Evolutionary conservation across 2,329 filamentous ascomycete genomes (phyloP).

Genomic region (Alternaria arborescens): DNA sequence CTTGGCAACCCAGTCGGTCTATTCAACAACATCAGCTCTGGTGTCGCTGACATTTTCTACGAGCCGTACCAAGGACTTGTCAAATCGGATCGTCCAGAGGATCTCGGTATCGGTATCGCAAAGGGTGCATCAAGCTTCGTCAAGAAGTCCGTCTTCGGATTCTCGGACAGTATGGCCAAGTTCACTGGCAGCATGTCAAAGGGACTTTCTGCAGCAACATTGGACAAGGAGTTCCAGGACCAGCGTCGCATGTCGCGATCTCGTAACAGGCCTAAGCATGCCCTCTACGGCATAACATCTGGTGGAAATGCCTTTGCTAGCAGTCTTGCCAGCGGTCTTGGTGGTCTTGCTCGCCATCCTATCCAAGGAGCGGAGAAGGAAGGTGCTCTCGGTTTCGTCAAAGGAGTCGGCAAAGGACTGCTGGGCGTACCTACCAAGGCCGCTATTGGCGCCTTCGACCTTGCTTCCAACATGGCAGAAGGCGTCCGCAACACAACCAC

Average conservation of each 20-base stretch:
- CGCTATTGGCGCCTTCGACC: conserved; percentile 93
- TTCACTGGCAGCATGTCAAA: conserved; percentile 98
- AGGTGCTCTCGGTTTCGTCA: conserved; percentile 92
- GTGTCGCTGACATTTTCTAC: conserved; percentile 98
- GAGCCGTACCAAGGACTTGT: conserved; percentile 98
- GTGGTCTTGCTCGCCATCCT: conserved; percentile 90
- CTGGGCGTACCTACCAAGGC: conserved; percentile 96
- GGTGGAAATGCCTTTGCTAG: conserved; percentile 95
- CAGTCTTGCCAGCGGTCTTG: conserved; percentile 91
- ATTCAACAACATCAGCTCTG: conserved; percentile 98
- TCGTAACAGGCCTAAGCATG: conserved; percentile 95
- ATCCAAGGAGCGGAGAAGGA: conserved; percentile 96
- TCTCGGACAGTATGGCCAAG: conserved; percentile 97
- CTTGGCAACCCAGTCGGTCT: conserved; percentile 95
- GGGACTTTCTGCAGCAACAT: conserved; percentile 89
- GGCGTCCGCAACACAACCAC: conserved; percentile 98
- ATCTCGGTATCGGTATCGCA: conserved; percentile 92
- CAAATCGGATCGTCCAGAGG: conserved; percentile 93
- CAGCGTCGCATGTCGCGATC: conserved; percentile 91
- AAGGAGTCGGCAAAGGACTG: conserved; percentile 94
- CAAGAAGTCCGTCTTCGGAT: conserved; percentile 98
- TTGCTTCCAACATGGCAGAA: conserved; percentile 96
- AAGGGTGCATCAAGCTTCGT: conserved; percentile 97
- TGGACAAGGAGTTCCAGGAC: conserved; percentile 99
- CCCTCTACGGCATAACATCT: conserved; percentile 92